Base-by-base conservation (phyloP, 2,329 filamentous ascomycete species). In the Pseudohalonectria lignicola region DNA sequence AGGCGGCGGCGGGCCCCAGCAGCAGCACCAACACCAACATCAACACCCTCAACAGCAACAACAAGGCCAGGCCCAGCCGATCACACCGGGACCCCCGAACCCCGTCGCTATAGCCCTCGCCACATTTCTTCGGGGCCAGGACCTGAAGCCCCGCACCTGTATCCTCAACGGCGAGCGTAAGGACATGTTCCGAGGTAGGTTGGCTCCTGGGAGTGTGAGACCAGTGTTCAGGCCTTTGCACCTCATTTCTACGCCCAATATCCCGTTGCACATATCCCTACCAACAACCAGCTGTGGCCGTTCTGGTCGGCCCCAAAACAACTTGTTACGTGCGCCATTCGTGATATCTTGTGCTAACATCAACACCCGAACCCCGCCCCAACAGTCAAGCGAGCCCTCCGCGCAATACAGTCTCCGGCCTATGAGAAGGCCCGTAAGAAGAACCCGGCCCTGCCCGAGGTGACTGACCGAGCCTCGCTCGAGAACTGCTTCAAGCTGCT, bases 81-180 rank as follows among this genome's bases (percentile, higher is more conserved):
- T 88, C 44, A 67, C 71, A 15, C 82, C 82, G 4, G 83, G 83
- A 1, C 86, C 90, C 18, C 86, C 90, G 5, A 92, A 94, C 50
- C 90, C 90, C 29, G 79, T 87, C 53, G 88, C 87, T 16, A 64
- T 96, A 33, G 87, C 88, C 8, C 74, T 98, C 39, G 93, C 92
- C 48, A 82, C 86, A 53, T 98, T 94, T 63, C 66, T 98, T 42
- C 79, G 79, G 49, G 61, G 73, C 41, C 88, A 95, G 63, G 76
- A 92, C 42, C 65, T 98, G 47, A 98, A 98, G 72, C 72, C 76
- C 15, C 74, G 92, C 45, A 95, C 88, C 15, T 90, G 85, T 57
- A 93, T 98, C 46, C 74, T 96, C 47, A 88, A 95, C 48, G 92
- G 92, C 52, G 88, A 95, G 70, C 77, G 92, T 53, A 96, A 94